phyloP scores from a whole-genome alignment of 257 asterid genomes.

The Leptodermis oblonga region DNA sequence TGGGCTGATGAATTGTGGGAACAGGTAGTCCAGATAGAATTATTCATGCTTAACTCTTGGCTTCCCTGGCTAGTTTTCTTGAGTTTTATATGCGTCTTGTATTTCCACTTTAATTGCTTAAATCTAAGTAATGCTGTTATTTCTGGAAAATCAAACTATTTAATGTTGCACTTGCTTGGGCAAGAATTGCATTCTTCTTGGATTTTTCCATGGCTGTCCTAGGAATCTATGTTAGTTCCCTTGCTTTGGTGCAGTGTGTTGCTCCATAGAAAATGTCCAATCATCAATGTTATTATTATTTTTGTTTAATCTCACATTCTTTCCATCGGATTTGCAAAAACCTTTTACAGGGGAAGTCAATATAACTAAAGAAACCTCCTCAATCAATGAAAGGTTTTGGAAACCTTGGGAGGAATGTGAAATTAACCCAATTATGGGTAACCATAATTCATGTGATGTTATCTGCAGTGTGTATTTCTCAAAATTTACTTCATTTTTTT shows the following conservation, averaged over 20 bases:
- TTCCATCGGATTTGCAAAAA: not conserved
- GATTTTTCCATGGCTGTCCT: not conserved
- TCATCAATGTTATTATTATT: not conserved
- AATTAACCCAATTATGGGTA: not conserved
- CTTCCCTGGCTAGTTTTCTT: not conserved
- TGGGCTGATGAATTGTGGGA: constrained; percentile 82
- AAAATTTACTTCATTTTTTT: not conserved
- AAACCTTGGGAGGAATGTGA: no score
- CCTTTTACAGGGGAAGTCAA: no score
- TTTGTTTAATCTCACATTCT: not conserved
- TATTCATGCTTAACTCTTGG: constrained; percentile 5
- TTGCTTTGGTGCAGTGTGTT: not conserved
- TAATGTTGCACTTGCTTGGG: not conserved
- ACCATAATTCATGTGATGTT: not conserved
- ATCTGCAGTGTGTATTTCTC: not conserved
- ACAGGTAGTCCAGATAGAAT: constrained; percentile 50
- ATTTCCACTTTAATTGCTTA: not conserved
- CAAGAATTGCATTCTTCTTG: not conserved
- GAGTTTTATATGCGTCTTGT: not conserved
- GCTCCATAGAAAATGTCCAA: not conserved
- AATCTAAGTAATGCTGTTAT: not conserved
- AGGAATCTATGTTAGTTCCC: not conserved
- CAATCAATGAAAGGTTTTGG: no score
- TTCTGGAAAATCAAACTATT: not conserved
- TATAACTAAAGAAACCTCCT: no score